Conservation (phyloP, 2,329 filamentous ascomycete genomes). For the Seiridium unicorne region DNA sequence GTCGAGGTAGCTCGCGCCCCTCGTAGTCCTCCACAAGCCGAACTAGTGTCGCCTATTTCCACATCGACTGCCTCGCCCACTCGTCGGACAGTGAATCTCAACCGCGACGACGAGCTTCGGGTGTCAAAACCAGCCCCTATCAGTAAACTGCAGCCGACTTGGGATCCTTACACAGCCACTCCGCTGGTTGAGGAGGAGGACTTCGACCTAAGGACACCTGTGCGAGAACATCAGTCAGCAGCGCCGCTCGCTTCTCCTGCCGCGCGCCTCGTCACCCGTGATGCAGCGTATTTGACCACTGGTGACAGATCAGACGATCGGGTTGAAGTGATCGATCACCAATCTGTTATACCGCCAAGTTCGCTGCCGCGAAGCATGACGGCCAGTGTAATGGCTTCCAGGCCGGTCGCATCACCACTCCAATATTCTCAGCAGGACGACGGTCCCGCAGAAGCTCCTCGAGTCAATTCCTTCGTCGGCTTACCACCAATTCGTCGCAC, state of each 20-base stretch:
- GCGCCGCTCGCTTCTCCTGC: not conserved
- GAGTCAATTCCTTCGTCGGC: constrained; percentile 52
- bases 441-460: constrained; percentile 27
- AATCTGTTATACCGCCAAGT: constrained; percentile 9
- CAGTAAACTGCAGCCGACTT: constrained; percentile 31
- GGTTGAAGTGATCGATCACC: constrained; percentile 28
- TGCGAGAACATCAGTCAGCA: constrained; percentile 15
- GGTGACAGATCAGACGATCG: constrained; percentile 29
- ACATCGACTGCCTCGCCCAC: constrained; percentile 21
- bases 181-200: constrained; percentile 35
- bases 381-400: constrained; percentile 20
- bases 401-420: constrained; percentile 15
- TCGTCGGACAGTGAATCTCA: constrained; percentile 11
- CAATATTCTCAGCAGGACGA: constrained; percentile 14
- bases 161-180: constrained; percentile 31
- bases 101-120: constrained; percentile 14
- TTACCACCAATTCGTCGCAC: constrained; percentile 58
- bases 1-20: constrained; percentile 13
- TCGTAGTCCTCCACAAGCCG: constrained; percentile 20
- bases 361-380: constrained; percentile 21
- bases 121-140: constrained; percentile 26
- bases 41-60: constrained; percentile 31
- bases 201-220: constrained; percentile 25
- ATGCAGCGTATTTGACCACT: constrained; percentile 25
- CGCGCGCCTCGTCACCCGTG: constrained; percentile 12